Conservation (phyloP, 305 asterid species). For the Fraxinus angustifolia region DNA sequence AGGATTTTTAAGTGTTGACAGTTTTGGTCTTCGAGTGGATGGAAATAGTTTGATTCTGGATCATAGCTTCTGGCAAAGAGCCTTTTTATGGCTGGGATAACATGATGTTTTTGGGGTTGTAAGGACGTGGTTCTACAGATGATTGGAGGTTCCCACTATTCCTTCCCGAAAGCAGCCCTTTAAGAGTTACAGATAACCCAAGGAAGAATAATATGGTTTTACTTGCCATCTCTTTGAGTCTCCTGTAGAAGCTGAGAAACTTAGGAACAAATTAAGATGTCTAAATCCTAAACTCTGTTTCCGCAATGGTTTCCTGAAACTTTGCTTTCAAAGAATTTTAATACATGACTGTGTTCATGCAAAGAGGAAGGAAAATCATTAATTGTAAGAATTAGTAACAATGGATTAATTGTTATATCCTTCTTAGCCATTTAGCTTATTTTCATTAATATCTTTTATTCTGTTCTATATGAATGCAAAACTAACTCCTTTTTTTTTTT, state of each 20-base stretch:
- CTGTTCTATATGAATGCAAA: conserved; percentile 2
- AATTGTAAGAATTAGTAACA: neutral
- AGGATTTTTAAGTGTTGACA: neutral
- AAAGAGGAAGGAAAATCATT: neutral
- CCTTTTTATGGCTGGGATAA: neutral
- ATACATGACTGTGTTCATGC: neutral
- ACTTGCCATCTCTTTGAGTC: neutral
- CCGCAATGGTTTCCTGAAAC: neutral
- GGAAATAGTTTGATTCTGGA: neutral
- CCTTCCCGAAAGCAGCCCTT: neutral
- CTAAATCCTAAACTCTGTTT: neutral
- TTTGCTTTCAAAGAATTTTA: neutral
- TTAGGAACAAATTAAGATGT: neutral
- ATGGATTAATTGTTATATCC: neutral
- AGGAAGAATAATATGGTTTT: neutral
- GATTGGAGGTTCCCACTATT: too few species aligned
- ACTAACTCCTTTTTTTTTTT: conserved; percentile 1
- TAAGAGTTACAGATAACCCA: neutral
- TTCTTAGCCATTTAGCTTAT: neutral
- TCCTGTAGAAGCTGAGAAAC: neutral
- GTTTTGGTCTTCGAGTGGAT: neutral
- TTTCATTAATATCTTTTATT: conserved; percentile 9
- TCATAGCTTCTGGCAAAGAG: neutral
- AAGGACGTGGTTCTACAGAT: neutral
- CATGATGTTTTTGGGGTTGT: neutral